Evolutionary conservation across 176 grass and related monocot species (phyloP), one percentile per base, ranked within the genome.

Genomic region (Hordeum marinum): DNA sequence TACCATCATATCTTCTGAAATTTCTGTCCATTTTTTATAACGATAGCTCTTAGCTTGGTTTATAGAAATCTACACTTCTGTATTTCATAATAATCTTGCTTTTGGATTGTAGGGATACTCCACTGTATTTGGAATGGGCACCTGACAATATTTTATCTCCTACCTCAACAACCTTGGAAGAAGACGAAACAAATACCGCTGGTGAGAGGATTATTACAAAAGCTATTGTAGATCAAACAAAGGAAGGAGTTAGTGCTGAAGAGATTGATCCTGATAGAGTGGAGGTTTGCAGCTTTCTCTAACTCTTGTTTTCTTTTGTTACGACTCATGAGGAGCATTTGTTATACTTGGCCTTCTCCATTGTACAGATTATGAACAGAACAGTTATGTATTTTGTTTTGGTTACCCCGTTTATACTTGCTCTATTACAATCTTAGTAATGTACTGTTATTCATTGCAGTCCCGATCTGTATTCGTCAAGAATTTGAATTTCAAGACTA

Each of bases 101-200:
- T 63, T 69, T 72, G 7, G 87, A 73, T 10, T 90, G 52, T 60
- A 95, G 96, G 80, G 96, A 98, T 92, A 90, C 86, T 87, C 96
- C 93, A 82, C 75, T 98, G 37, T 98, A 98, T 69, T 91, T 98
- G 87, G 96, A 98, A 84, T 95, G 93, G 93, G 96, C 93, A 27
- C 93, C 93, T 77, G 89, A 90, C 4, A 78, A 95, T 50, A 98
- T 98, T 92, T 90, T 98, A 60, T 94, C 84, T 80, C 83, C 87
- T 79, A 76, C 72, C 74, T 83, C 87, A n/a, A 58, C 83, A 80
- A 78, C 63, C 5, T 24, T 87, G 39, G 87, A 84, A 87, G 85
- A 95, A 75, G 91, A 94, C 71, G 87, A 95, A 88, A 89, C 68
- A 15, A 78, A 82, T 89, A 86, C 58, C 29, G 52, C 91, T 74